Conservation (phyloP, 306 rosid genomes). For the Cucumis cinereus region DNA sequence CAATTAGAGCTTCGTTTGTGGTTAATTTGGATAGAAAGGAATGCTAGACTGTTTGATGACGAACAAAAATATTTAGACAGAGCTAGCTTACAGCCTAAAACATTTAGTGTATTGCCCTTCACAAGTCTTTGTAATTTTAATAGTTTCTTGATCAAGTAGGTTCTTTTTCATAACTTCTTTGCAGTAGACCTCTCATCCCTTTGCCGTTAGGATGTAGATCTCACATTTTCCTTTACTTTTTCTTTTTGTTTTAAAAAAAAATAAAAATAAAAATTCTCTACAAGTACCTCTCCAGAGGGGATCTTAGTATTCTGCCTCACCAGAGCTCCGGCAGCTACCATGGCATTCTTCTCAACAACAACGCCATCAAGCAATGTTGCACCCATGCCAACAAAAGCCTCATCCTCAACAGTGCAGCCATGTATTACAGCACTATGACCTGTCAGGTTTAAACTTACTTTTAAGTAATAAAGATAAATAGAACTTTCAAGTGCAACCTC, state of each 20-base stretch:
- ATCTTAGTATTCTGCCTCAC: conserved; percentile 85
- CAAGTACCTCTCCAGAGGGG: conserved; percentile 79
- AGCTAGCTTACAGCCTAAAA: not conserved
- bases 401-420: conserved; percentile 95
- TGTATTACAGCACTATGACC: conserved; percentile 90
- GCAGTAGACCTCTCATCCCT: not conserved
- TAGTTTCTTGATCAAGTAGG: not conserved
- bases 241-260: not conserved
- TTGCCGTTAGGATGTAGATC: not conserved
- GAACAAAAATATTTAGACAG: not conserved
- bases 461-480: not conserved
- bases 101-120: not conserved
- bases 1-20: not conserved
- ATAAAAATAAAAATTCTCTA: not conserved
- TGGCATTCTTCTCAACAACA: conserved; percentile 76
- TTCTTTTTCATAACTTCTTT: not conserved
- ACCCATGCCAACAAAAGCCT: conserved; percentile 95
- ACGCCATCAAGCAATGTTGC: conserved; percentile 93
- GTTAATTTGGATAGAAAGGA: not conserved
- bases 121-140: not conserved
- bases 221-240: not conserved
- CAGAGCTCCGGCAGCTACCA: conserved; percentile 99
- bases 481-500: not conserved
- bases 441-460: conserved; percentile 11
- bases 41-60: not conserved